Base-by-base conservation (phyloP, 208 protist species). In the Novymonas esmeraldas region DNA sequence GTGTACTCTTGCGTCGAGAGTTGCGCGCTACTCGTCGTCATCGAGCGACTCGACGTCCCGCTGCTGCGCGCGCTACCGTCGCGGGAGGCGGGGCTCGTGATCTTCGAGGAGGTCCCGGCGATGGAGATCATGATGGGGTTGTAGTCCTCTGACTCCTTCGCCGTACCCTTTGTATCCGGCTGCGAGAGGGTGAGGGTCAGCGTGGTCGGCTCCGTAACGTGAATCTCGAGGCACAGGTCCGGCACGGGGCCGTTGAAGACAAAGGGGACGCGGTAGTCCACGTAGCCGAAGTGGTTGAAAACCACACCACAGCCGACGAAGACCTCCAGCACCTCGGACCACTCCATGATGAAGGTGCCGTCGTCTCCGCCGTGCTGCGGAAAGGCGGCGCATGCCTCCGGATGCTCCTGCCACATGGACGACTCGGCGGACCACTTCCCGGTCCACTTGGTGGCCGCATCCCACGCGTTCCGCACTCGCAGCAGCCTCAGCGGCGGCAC, bases 81-180 rank as follows among this genome's bases (percentile, higher is more conserved):
- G 28, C 61, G 58, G 9, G 58, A 73, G 3, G 51, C 49, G 6
- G 67, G 58, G 24, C 29, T 66, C 13, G 55, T 61, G 4, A 50
- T 55, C 7, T 55, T 39, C 31, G 67, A 42, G 24, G 70, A 29
- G 54, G 60, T 42, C 28, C 64, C 62, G 3, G 84, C 86, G 24
- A 95, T 60, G 59, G 75, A 87, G 54, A 95, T 85, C 86, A 95
- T 90, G 61, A 95, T 79, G 28, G 89, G 82, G 24, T 78, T 58
- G 62, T 89, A 76, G 54, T 85, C 82, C 34, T 42, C 34, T 16
- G 52, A 44, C 24, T 45, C 41, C 75, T 85, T 84, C 48, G 66
- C 64, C 0, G 84, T 93, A 28, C 85, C 87, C 46, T 83, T 87
- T 42, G 73, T 77, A 73, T 94, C 87, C 41, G 90, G 79, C 70